Conservation (phyloP, 73 alveolate species). For the Blepharisma stoltei region DNA sequence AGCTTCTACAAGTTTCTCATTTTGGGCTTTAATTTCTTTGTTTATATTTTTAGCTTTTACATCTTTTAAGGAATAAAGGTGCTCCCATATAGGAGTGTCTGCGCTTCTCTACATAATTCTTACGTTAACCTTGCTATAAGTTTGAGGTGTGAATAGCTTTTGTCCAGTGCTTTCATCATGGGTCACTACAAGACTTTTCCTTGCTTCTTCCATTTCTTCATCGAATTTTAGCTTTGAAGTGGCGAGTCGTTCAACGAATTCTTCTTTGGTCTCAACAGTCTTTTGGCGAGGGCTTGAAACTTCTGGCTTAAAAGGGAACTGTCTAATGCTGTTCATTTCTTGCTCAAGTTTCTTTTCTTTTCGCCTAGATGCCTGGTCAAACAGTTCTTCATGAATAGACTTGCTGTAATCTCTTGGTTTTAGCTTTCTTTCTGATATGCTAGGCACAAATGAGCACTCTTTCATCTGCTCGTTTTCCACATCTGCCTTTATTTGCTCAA, state of each 20-base stretch:
- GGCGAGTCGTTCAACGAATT: conserved; percentile 13
- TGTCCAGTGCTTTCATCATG: conserved; percentile 24
- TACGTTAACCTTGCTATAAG: not conserved
- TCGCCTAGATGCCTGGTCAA: not conserved
- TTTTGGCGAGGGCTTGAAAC: not conserved
- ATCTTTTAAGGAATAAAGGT: not conserved
- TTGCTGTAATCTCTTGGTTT: not conserved
- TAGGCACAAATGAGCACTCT: conserved; percentile 27
- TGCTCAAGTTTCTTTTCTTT: not conserved
- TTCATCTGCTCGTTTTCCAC: not conserved
- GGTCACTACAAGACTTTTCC: not conserved
- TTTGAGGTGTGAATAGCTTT: not conserved
- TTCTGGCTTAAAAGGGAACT: conserved; percentile 15
- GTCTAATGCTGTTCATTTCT: not conserved
- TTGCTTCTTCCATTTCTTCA: conserved; percentile 17
- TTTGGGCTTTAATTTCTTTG: not conserved
- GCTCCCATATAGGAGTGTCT: not conserved
- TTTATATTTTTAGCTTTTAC: not conserved
- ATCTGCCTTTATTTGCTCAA: not conserved
- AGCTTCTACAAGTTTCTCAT: not conserved
- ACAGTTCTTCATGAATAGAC: not conserved
- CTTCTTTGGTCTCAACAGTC: not conserved
- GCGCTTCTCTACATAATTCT: not conserved
- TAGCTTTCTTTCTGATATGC: not conserved
- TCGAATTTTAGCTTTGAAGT: not conserved